Base-by-base conservation (phyloP, 129 eudicot species). In the Flaveria robusta region DNA sequence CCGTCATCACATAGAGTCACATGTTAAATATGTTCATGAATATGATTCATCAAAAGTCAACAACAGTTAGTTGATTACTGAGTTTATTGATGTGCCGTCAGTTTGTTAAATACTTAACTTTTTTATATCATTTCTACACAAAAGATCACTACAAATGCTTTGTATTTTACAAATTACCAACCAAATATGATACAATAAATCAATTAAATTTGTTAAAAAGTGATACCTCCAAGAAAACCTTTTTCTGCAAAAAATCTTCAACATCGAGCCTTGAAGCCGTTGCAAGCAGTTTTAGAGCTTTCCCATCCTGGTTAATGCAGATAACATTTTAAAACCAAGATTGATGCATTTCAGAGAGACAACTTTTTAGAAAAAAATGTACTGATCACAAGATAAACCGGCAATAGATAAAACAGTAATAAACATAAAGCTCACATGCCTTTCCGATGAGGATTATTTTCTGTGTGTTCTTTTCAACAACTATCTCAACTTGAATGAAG, bases 201-300 rank as follows among this genome's bases (percentile, higher is more conserved):
- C 39, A 74, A 11, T 43, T 27, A 18, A 66, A 54, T 54, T 8
- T 18, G 49, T 42, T 5, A 47, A 78, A 14, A 71, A 26, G 72
- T 74, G 52, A 39, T 85, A 95, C 99, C 99, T 91, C 99, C 69
- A 95, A 86, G 81, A 82, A 95, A 65, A 95, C 99, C 87, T 95
- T 88, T 83, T 95, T 95, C 82, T 91, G 97, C 91, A 95, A 75
- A 83, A 95, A 95, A 89, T 95, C 99, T 85, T 95, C 99, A 74
- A 95, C 91, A 80, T 95, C 99, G 16, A 89, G 96, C 78, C 99
- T 86, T 55, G 99, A 94, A 83, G 99, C 99, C 16, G 97, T 95
- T 58, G 97, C 96, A 11, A 95, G 92, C 45, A 87, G 87, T 74
- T 95, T 95, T 66, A 95, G 71, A 69, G 99, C 97, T 84, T 72